Base-by-base conservation (phyloP, 2,329 filamentous ascomycete genomes). In the Alternaria alternata region DNA sequence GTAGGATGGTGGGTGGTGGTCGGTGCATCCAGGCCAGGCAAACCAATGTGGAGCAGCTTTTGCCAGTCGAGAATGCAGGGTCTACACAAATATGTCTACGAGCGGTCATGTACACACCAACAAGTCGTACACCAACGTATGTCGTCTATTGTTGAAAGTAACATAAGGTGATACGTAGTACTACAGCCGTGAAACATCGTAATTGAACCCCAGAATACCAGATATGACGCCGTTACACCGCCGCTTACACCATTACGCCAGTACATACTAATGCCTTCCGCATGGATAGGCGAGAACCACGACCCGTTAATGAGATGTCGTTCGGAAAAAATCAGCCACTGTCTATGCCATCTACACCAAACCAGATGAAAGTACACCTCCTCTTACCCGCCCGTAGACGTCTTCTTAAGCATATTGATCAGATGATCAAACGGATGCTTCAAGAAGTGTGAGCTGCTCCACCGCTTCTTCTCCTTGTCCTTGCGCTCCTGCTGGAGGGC, bases 161-260 rank as follows among this genome's bases (percentile, higher is more conserved):
- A 56, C 39, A 32, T 51, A 36, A 43, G 42, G 44, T 41, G 54
- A 36, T 44, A 46, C 24, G 30, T 43, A 48, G 26, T 47, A 43
- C 39, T 44, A 49, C 44, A 54, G 54, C 58, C 43, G 51, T 57
- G 11, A 54, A 53, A 52, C 52, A 32, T 52, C 34, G 60, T 54
- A 8, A 47, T 43, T 30, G 46, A 36, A 42, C 24, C 32, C 34
- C 24, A 28, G 30, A 22, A 58, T 54, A 48, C 49, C 48, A 58
- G 59, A 61, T 44, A 44, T 24, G 68, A 66, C 71, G 65, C 71
- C 69, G 65, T 67, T 70, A 66, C 60, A 60, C 68, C 70, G 48
- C 65, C 61, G 59, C 65, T 67, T 32, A 22, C 36, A 38, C 58
- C 64, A 59, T 57, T 62, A 72, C 64, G 60, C 72, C 72, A 63